Evolutionary conservation across 768 basidiomycete genomes (phyloP), one percentile per base, ranked within the genome.

Genomic region (Serpula lacrymans): DNA sequence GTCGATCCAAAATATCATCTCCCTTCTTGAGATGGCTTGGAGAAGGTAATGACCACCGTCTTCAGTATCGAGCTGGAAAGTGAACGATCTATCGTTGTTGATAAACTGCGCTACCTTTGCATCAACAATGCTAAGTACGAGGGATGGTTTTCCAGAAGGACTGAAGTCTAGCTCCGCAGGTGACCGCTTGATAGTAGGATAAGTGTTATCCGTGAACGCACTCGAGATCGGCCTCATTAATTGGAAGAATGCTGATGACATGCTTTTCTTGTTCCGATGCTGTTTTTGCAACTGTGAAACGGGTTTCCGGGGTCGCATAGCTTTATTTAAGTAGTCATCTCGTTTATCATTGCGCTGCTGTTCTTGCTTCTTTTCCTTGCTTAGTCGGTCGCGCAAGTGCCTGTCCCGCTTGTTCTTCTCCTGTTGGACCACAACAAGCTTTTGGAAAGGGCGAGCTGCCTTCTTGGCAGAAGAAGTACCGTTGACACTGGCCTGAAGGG

Each of bases 181-280:
- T 1, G 84, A 83, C 43, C 73, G 76, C 58, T 77, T 82, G 45
- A 67, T 34, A 39, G 62, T 38, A 3, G 59, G 56, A n/a, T 68
- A 53, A 20, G 72, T 69, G 35, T 85, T 82, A 32, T 82, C 77
- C 14, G 80, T 80, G 54, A 91, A 91, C 2, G 89, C 89, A 45
- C 80, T 89, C 12, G 89, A 92, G 37, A 90, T 81, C 2, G 88
- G 89, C n/a, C 88, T 76, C 82, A 90, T 90, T 65, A 90, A 72
- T 51, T 80, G 84, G 64, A 90, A 74, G 60, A 91, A 84, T 4
- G 85, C 83, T 1, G 82, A 70, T 14, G 77, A 89, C 71, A 89
- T 84, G 67, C 86, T 89, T 64, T 88, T 87, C 74, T 90, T 90
- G 62, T 83, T 80, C n/a, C 86, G 74, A 46, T 88, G 85, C 41